Evolutionary conservation across 1,284 basidiomycete species (phyloP).

Genomic region (Ceratobasidium sp.): DNA sequence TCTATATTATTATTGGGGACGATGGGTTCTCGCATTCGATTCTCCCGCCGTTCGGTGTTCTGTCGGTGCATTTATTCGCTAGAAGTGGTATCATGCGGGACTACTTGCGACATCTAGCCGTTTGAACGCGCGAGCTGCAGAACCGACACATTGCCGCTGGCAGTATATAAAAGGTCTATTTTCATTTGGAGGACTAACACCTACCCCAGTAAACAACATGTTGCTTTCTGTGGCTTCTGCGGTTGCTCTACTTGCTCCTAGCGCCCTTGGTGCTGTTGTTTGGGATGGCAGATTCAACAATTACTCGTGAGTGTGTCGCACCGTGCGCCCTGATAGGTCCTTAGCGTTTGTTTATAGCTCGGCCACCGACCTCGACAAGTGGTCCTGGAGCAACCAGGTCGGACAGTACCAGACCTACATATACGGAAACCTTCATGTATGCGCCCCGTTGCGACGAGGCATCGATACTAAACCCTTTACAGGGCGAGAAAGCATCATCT

Average conservation of each 20-base stretch:
- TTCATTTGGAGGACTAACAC: background rate
- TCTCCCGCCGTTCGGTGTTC: slow-evolving; percentile 22
- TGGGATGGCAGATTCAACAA: slow-evolving; percentile 32
- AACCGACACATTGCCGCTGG: slow-evolving; percentile 26
- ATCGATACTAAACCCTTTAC: slow-evolving; percentile 48
- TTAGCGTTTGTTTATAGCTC: slow-evolving; percentile 50
- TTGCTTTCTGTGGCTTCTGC: slow-evolving; percentile 13
- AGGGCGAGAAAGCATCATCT: slow-evolving; percentile 53
- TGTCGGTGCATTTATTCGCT: slow-evolving; percentile 8
- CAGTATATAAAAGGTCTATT: slow-evolving; percentile 16
- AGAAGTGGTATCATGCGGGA: slow-evolving; percentile 9
- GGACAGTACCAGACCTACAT: slow-evolving; percentile 27
- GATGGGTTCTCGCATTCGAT: background rate
- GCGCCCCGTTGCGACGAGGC: background rate
- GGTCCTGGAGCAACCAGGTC: slow-evolving; percentile 46
- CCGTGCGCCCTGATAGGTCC: background rate
- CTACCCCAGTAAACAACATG: background rate
- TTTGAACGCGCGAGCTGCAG: background rate
- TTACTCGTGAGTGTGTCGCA: slow-evolving; percentile 12
- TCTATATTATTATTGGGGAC: background rate
- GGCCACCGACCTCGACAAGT: slow-evolving; percentile 61
- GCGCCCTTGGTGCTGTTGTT: slow-evolving; percentile 25
- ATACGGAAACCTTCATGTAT: slow-evolving; percentile 36
- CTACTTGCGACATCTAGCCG: slow-evolving; percentile 21
- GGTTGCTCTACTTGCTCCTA: slow-evolving; percentile 13